phyloP scores from a whole-genome alignment of 257 asterid species.

The Linaria vulgaris region DNA sequence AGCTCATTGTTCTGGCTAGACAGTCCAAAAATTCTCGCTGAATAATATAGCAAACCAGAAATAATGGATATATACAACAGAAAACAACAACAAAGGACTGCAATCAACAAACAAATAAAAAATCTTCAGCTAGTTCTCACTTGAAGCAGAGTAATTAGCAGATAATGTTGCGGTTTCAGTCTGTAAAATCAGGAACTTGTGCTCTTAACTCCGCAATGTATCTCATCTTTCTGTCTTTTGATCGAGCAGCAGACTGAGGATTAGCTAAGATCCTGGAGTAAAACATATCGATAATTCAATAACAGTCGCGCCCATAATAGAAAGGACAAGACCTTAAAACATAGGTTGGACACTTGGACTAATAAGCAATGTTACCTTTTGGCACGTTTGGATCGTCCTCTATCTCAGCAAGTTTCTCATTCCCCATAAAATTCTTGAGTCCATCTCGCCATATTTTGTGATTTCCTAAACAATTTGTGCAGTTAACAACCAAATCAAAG shows the following conservation, averaged over 20 bases:
- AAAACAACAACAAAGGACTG: neutral
- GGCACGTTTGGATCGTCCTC: constrained; percentile 74
- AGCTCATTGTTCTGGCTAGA: constrained; percentile 56
- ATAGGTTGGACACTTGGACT: neutral
- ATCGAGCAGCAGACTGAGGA: constrained; percentile 77
- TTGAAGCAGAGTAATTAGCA: constrained; percentile 63
- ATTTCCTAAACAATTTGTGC: no score
- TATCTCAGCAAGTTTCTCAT: constrained; percentile 67
- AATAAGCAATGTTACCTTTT: constrained; percentile 43
- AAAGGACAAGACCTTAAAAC: neutral
- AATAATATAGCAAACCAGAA: neutral
- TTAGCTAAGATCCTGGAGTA: constrained; percentile 60
- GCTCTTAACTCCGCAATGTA: constrained; percentile 66
- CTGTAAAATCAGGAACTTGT: constrained; percentile 58
- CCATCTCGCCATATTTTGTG: no score
- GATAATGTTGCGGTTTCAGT: constrained; percentile 64
- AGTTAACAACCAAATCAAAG: no score
- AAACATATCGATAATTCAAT: constrained; percentile 7
- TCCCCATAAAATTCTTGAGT: constrained; percentile 62
- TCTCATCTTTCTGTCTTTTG: constrained; percentile 72
- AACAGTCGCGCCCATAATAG: neutral
- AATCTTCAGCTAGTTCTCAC: constrained; percentile 24
- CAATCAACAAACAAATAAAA: neutral
- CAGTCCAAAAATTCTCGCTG: constrained; percentile 66
- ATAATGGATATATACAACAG: neutral